Evolutionary conservation across 2,329 filamentous ascomycete species (phyloP).

Genomic region (Botrytis hyacinthi): DNA sequence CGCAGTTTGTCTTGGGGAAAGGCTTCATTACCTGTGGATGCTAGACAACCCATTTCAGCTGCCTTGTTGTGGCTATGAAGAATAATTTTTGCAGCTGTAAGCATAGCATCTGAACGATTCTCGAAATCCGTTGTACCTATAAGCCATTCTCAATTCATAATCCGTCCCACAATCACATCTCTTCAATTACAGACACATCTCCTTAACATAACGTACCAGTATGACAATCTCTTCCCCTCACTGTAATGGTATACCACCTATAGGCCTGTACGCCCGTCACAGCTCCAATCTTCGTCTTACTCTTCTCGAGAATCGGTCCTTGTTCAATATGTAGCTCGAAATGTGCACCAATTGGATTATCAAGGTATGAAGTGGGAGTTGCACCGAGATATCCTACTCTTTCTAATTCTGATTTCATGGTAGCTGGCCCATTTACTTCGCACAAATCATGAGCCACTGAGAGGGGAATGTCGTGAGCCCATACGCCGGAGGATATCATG

Average conservation of each 20-base stretch:
- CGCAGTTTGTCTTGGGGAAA: neutral
- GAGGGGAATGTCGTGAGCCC: conserved; percentile 66
- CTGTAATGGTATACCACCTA: conserved; percentile 67
- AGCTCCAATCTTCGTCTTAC: conserved; percentile 62
- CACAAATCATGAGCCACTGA: conserved; percentile 59
- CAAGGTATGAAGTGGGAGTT: conserved; percentile 53
- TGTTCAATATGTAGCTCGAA: conserved; percentile 88
- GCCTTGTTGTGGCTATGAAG: conserved; percentile 63
- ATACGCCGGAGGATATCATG: conserved; percentile 74
- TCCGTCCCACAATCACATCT: neutral
- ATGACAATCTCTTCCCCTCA: conserved; percentile 67
- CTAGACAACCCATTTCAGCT: conserved; percentile 57
- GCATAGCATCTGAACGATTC: conserved; percentile 65
- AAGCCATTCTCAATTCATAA: neutral
- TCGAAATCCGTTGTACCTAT: conserved; percentile 63
- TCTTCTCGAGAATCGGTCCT: conserved; percentile 68
- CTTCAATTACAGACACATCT: neutral
- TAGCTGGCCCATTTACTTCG: conserved; percentile 61
- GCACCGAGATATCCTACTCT: conserved; percentile 69
- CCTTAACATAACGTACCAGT: conserved; percentile 46
- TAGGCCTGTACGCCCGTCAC: conserved; percentile 74
- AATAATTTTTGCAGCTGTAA: conserved; percentile 67
- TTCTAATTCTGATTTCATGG: conserved; percentile 66
- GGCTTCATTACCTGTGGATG: conserved; percentile 45
- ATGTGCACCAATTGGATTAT: conserved; percentile 68